Base-by-base conservation (phyloP, 345 rosid species). In the Aegle marmelos region DNA sequence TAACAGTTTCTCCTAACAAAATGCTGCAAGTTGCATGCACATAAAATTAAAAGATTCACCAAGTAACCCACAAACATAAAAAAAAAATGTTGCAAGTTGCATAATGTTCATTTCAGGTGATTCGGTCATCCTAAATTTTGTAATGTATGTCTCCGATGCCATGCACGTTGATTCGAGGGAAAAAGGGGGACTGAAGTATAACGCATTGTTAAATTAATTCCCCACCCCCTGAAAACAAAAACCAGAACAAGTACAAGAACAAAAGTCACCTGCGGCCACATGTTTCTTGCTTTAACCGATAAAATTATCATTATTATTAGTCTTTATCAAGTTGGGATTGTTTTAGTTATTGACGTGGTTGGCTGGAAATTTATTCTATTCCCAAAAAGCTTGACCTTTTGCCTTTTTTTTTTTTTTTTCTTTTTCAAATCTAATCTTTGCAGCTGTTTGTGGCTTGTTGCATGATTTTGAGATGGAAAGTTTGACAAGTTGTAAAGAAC, bases 111-210 rank as follows among this genome's bases (percentile, higher is more conserved):
- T 50, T 50, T 17, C 6, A 17, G 57, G 57, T 17, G 57, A 53
- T 50, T 7, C 0, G 56, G 56, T 50, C 56, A 13, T 50, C 6
- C 16, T 50, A 9, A 50, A 4, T 16, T 14, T 48, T 48, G 53
- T 1, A 13, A 11, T 3, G 53, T 48, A 13, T 3, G 2, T 0
- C 7, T 14, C 4, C 14, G 16, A 1, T 0, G 13, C 17, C 0
- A 13, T 48, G 53, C 53, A 13, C 17, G 5, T 48, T 48, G 53
- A 48, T 48, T 48, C 19, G 19, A 48, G 17, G 16, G 17, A 48
- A 48, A 2, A 13, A 2, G 17, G 17, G 3, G 17, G 53, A 13
- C 17, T 48, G 53, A 48, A 0, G 53, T 14, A 10, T 2, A 48
- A 48, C 13, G 0, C 16, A 14, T 14, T 48, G 54, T 48, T 48